Percentiles rank a stretch among this genome's conserved stretches.
Evolutionary conservation across 2,329 filamentous ascomycete genomes (phyloP).

Genomic region (Botryotinia calthae): DNA sequence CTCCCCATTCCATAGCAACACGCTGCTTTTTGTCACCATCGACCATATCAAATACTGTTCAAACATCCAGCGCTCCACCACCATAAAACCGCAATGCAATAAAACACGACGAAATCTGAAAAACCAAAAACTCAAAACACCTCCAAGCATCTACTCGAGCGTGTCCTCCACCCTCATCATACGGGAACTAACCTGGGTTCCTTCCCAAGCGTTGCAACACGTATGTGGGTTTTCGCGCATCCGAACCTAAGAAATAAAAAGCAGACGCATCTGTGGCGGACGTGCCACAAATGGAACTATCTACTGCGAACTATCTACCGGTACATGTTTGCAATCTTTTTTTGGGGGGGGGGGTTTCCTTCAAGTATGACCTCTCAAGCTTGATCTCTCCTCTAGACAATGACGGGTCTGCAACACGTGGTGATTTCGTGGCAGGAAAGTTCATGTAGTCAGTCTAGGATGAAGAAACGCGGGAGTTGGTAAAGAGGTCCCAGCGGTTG

Average conservation of each 20-base stretch:
- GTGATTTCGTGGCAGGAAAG: background rate
- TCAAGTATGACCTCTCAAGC: background rate
- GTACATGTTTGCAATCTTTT: background rate
- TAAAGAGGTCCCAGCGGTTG: background rate
- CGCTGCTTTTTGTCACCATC: background rate
- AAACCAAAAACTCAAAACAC: background rate
- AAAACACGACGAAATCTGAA: background rate
- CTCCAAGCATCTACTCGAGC: background rate
- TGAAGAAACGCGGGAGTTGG: background rate
- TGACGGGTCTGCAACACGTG: background rate
- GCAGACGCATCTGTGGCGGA: background rate
- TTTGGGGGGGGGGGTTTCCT: background rate
- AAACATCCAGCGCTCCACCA: background rate
- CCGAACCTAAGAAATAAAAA: background rate
- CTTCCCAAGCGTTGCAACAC: constrained; percentile 1
- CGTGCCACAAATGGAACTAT: background rate
- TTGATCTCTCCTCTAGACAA: background rate
- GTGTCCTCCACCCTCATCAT: constrained; percentile 6
- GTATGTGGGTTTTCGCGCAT: background rate
- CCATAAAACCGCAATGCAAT: background rate
- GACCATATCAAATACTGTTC: background rate
- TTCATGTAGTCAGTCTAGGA: background rate
- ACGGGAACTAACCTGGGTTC: background rate
- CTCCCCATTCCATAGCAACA: background rate
- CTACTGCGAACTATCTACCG: background rate